These are phyloP conservation scores for Onygenales sp. DNA, from an alignment of 2,329 filamentous ascomycete species.

Conservation along the genomic window DNA sequence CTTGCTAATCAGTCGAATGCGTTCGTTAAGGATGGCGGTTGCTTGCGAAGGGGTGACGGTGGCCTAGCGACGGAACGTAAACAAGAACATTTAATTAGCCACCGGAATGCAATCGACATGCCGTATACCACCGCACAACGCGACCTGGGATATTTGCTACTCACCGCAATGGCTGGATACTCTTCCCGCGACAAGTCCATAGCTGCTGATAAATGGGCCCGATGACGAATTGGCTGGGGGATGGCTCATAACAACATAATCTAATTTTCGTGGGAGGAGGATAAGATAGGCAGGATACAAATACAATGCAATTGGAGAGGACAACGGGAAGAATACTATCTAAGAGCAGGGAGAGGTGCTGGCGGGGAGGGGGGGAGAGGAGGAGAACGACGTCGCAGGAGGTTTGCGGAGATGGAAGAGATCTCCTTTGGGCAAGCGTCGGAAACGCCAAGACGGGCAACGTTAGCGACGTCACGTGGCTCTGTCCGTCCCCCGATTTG, in stretches of 20 bases:
- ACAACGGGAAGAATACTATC: neutral
- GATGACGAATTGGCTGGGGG: neutral
- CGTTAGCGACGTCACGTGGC: slow-evolving; percentile 7
- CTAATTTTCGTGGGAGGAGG: neutral
- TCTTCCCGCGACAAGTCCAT: slow-evolving; percentile 79
- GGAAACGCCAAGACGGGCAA: slow-evolving; percentile 1
- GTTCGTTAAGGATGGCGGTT: slow-evolving; percentile 71
- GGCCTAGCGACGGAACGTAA: slow-evolving; percentile 44
- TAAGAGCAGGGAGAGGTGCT: neutral
- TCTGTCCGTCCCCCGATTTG: no score
- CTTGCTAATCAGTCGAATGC: slow-evolving; percentile 75
- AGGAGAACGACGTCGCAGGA: neutral
- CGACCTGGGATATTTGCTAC: slow-evolving; percentile 23
- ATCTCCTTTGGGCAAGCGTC: slow-evolving; percentile 12
- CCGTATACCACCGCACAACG: neutral
- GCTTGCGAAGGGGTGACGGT: slow-evolving; percentile 74
- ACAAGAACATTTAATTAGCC: slow-evolving; percentile 7
- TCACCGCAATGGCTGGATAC: slow-evolving; percentile 90
- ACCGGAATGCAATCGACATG: neutral
- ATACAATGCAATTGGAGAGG: neutral
- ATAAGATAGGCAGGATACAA: neutral
- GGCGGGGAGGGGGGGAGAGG: neutral
- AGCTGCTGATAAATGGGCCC: slow-evolving; percentile 11
- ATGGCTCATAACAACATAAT: neutral
- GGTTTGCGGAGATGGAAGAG: neutral